These are phyloP conservation scores for Phytopythium chamaehyphon DNA, from an alignment of 352 stramenopile genomes.

Conservation along the genomic window DNA sequence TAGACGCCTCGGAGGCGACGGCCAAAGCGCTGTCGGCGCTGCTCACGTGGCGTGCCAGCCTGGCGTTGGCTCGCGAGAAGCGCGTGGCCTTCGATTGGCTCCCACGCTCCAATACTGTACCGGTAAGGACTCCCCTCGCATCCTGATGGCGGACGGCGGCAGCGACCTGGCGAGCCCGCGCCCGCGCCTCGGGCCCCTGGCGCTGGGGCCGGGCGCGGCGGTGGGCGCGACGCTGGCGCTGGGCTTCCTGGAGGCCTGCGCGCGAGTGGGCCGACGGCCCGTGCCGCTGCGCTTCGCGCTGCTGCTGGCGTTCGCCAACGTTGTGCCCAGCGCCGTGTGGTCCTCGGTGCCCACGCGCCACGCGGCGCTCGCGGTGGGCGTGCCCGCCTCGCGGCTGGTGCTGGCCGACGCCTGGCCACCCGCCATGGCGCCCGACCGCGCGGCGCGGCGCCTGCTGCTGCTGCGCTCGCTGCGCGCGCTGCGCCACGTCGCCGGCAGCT, in stretches of 20 bases:
- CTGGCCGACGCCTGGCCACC: constrained; percentile 4
- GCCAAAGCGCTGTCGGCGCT: too few species aligned
- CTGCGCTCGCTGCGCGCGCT: constrained; percentile 46
- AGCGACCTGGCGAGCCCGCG: neutral
- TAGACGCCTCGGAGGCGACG: too few species aligned
- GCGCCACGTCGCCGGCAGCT: constrained; percentile 48
- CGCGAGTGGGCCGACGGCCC: constrained; percentile 46
- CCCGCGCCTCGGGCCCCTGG: neutral
- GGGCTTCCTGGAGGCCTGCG: constrained; percentile 63
- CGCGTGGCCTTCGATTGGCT: too few species aligned
- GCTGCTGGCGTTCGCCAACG: constrained; percentile 49
- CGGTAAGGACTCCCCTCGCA: too few species aligned
- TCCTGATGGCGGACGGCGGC: neutral
- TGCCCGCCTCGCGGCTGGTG: constrained; percentile 31
- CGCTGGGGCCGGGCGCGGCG: constrained; percentile 12
- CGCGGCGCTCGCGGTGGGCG: constrained; percentile 32
- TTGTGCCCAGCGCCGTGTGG: constrained; percentile 65
- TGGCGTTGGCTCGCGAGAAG: too few species aligned
- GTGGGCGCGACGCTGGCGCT: constrained; percentile 30
- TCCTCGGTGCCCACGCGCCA: constrained; percentile 33
- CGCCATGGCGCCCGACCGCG: constrained; percentile 8
- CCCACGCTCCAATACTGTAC: too few species aligned
- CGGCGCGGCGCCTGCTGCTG: constrained; percentile 33
- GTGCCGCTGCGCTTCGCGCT: constrained; percentile 69
- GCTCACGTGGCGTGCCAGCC: too few species aligned